These are phyloP conservation scores for Fusarium redolens DNA, from an alignment of 2,329 filamentous ascomycete species.

Conservation along the genomic window DNA sequence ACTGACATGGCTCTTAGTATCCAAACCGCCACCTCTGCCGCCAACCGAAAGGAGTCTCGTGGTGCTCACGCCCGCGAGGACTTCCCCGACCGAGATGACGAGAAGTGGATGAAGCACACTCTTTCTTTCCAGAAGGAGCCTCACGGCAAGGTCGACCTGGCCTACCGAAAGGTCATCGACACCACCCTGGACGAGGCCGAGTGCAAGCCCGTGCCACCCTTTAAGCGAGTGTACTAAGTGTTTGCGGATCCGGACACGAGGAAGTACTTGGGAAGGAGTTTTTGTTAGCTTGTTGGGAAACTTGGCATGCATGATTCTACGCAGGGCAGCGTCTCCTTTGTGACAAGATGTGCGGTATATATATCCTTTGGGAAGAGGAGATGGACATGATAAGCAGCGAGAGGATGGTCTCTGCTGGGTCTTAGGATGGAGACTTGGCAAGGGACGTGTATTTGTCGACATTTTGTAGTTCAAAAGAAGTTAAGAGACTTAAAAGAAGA, in stretches of 20 bases:
- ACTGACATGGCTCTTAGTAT: slow-evolving; percentile 61
- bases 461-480: slow-evolving; percentile 38
- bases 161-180: slow-evolving; percentile 85
- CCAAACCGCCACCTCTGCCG: slow-evolving; percentile 91
- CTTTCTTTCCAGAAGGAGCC: slow-evolving; percentile 94
- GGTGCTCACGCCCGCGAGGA: slow-evolving; percentile 98
- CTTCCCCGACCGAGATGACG: slow-evolving; percentile 93
- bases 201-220: slow-evolving; percentile 95
- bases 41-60: slow-evolving; percentile 95
- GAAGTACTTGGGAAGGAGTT: slow-evolving; percentile 34
- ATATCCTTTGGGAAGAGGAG: slow-evolving; percentile 40
- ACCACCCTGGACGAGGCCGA: slow-evolving; percentile 93
- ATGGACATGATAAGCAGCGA: slow-evolving; percentile 17
- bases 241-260: slow-evolving; percentile 9
- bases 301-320: slow-evolving; percentile 44
- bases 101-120: slow-evolving; percentile 99
- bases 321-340: slow-evolving; percentile 45
- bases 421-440: slow-evolving; percentile 12
- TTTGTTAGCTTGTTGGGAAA: slow-evolving; percentile 44
- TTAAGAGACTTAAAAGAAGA: slow-evolving; percentile 34
- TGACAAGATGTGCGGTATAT: slow-evolving; percentile 45
- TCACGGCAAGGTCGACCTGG: slow-evolving; percentile 86
- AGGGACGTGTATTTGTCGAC: slow-evolving; percentile 40
- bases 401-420: slow-evolving; percentile 27
- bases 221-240: slow-evolving; percentile 89